phyloP scores from a whole-genome alignment of 2,329 filamentous ascomycete genomes.

The Cadophora sp. region DNA sequence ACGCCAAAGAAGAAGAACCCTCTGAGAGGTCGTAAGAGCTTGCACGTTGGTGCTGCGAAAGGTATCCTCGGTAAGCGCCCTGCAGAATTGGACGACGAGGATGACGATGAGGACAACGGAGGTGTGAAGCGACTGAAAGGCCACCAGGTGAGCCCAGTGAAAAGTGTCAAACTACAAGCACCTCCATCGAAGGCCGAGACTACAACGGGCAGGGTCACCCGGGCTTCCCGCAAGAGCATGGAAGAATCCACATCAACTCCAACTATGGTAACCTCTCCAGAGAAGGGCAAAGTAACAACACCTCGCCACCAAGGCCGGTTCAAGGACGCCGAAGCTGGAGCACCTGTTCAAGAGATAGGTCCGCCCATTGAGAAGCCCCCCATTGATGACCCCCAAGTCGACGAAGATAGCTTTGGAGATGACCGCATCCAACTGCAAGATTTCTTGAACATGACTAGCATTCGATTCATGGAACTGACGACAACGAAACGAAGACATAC shows the following conservation, averaged over 20 bases:
- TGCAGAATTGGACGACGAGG: slow-evolving; percentile 69
- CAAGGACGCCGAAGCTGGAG: slow-evolving; percentile 55
- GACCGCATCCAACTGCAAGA: slow-evolving; percentile 84
- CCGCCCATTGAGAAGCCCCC: slow-evolving; percentile 51
- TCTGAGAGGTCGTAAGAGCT: slow-evolving; percentile 73
- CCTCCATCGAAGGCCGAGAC: slow-evolving; percentile 72
- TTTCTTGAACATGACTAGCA: slow-evolving; percentile 93
- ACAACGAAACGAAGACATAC: slow-evolving; percentile 93
- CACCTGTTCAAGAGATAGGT: slow-evolving; percentile 50
- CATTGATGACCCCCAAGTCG: slow-evolving; percentile 55
- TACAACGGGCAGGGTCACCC: slow-evolving; percentile 64
- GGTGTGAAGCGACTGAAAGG: slow-evolving; percentile 74
- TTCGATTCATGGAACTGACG: slow-evolving; percentile 98
- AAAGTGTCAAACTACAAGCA: slow-evolving; percentile 73
- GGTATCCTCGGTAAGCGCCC: slow-evolving; percentile 79
- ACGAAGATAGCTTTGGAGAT: slow-evolving; percentile 48
- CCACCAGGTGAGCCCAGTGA: slow-evolving; percentile 78
- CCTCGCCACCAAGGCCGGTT: slow-evolving; percentile 64
- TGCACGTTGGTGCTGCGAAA: slow-evolving; percentile 76
- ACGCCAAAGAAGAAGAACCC: slow-evolving; percentile 78
- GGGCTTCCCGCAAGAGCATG: slow-evolving; percentile 56
- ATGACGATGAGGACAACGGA: slow-evolving; percentile 65
- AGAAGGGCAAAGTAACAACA: slow-evolving; percentile 56
- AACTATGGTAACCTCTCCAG: slow-evolving; percentile 55
- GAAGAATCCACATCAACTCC: slow-evolving; percentile 53